A percentile compares a stretch with the other conserved stretches of the same genome.
Conservation (phyloP, 2,329 filamentous ascomycete genomes). For the Pestalotiopsis sp. region DNA sequence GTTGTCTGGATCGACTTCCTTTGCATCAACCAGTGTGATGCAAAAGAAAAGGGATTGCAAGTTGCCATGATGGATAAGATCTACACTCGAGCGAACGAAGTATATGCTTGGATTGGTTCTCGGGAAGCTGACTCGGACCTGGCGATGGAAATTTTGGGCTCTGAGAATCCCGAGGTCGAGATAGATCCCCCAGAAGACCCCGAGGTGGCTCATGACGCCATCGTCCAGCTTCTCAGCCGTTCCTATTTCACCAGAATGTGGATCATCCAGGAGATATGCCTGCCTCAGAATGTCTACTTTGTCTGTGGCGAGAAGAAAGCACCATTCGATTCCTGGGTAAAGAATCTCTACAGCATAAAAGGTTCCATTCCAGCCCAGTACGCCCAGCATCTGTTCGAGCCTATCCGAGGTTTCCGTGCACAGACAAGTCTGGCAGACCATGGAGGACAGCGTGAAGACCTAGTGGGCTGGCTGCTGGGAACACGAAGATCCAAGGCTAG, state of each 20-base stretch:
- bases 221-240: not conserved
- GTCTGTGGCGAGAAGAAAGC: not conserved
- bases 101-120: not conserved
- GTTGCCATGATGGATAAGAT: slow-evolving; percentile 1
- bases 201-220: not conserved
- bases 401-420: not conserved
- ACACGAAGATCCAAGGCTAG: not conserved
- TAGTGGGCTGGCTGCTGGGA: not conserved
- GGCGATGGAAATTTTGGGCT: not conserved
- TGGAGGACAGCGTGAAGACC: not conserved
- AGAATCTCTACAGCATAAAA: not conserved
- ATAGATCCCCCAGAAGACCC: not conserved
- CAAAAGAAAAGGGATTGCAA: not conserved
- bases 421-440: not conserved
- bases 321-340: not conserved
- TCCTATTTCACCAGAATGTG: slow-evolving; percentile 1
- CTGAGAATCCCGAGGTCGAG: not conserved
- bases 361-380: not conserved
- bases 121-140: not conserved
- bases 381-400: not conserved
- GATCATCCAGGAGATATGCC: not conserved
- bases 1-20: not conserved
- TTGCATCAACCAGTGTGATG: slow-evolving; percentile 2
- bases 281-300: not conserved
- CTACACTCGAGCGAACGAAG: not conserved